Evolutionary conservation across 2,329 filamentous ascomycete species (phyloP), one percentile per base, ranked within the genome.

Genomic region (Trichoderma guizhouense): DNA sequence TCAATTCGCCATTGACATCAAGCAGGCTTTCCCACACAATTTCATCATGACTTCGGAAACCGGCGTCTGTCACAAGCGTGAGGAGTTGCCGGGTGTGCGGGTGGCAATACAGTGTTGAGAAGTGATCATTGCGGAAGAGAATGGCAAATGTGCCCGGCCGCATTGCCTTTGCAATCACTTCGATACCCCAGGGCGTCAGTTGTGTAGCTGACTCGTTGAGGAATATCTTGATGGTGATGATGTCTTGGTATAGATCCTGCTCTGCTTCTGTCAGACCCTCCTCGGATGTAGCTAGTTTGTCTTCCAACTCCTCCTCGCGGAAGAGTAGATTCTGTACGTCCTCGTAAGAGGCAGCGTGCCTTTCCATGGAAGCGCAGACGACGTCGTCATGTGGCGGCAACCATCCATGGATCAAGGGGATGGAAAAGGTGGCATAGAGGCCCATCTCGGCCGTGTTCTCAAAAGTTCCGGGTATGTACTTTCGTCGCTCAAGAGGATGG

Each of bases 91-190:
- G 86, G 0, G 91, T 93, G 58, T 90, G 84, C 0, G 95, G 94
- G 76, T 98, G 94, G 73, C 95, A 93, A 81, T 97, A 97, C 0
- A 99, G 81, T 0, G 95, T 98, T 55, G 94, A 94, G 78, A 99
- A 99, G 79, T 99, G 96, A 78, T 99, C 95, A 77, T 99, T 99
- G 30, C 96, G 90, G 84, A 99, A 99, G 1, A 99, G 83, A 64
- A 99, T 98, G 0, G 93, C 93, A 73, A 98, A 89, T 1, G 92
- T 90, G 2, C 94, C 95, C 1, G 94, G 91, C 14, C 87, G 84
- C 71, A 98, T 86, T 7, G 88, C 90, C 65, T 89, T 88, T 0
- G 87, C 87, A 51, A 98, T 90, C 1, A 92, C 88, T 51, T 92
- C 88, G 3, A 99, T 86, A 0, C 96, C 96, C 80, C 91, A 92